A percentile compares a stretch with the other conserved stretches of the same genome.
Evolutionary conservation across 139 green algal genomes (phyloP).

Genomic region (Dunaliella primolecta): DNA sequence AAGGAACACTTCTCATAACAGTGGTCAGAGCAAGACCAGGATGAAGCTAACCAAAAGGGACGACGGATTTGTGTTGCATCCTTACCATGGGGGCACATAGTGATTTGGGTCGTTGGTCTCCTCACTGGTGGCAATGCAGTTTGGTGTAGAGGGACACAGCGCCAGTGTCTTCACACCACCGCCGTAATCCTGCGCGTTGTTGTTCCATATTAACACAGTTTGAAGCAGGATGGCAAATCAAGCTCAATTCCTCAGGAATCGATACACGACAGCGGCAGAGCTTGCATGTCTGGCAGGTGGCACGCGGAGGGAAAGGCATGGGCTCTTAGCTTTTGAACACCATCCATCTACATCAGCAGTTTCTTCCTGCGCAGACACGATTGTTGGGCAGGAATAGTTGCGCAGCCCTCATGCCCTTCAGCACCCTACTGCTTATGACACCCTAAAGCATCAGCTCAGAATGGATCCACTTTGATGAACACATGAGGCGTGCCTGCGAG

Average conservation of each 20-base stretch:
- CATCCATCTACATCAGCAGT: not conserved
- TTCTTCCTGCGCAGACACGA: not conserved
- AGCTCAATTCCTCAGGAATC: conserved; percentile 7
- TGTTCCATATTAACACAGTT: too few relatives aligned
- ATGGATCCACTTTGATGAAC: not conserved
- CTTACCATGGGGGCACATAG: conserved; percentile 79
- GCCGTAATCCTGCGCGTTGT: conserved; percentile 71
- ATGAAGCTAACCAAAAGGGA: too few relatives aligned
- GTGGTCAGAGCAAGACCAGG: too few relatives aligned
- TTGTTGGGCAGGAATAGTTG: not conserved
- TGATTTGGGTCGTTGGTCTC: conserved; percentile 79
- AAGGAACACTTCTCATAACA: too few relatives aligned
- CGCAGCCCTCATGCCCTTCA: not conserved
- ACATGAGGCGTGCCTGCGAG: not conserved
- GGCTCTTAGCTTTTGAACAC: not conserved
- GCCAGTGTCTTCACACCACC: conserved; percentile 61
- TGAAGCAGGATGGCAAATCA: too few relatives aligned
- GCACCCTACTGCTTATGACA: not conserved
- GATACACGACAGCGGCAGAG: not conserved
- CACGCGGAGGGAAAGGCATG: not conserved
- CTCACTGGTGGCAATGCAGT: conserved; percentile 91
- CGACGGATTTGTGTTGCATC: too few relatives aligned
- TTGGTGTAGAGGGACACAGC: conserved; percentile 83
- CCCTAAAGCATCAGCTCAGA: not conserved
- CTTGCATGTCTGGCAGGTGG: not conserved